These are phyloP conservation scores for Trifolium pratense DNA, from an alignment of 306 rosid species.

Conservation along the genomic window DNA sequence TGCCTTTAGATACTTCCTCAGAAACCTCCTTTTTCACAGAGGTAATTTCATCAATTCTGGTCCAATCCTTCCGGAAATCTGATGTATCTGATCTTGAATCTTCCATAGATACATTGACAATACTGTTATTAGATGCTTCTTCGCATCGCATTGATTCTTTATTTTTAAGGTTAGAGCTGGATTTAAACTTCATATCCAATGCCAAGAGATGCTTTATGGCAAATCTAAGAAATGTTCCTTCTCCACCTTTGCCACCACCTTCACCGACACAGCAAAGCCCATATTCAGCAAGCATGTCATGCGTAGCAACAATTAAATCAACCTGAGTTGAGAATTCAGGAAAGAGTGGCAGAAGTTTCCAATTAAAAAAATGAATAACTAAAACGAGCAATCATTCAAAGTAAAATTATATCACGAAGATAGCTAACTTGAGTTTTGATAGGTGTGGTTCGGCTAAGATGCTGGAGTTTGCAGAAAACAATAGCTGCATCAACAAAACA, in stretches of 20 bases:
- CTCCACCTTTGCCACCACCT: conserved; percentile 81
- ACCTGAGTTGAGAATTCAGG: conserved; percentile 60
- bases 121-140: conserved; percentile 57
- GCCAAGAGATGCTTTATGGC: conserved; percentile 93
- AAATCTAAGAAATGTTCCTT: conserved; percentile 93
- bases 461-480: conserved; percentile 94
- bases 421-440: conserved; percentile 77
- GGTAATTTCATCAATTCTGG: conserved; percentile 53
- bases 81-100: conserved; percentile 53
- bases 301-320: conserved; percentile 91
- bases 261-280: conserved; percentile 93
- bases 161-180: conserved; percentile 53
- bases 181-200: conserved; percentile 89
- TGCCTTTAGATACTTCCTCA: conserved; percentile 51
- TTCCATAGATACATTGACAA: conserved; percentile 52
- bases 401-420: conserved; percentile 39
- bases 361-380: conserved; percentile 25
- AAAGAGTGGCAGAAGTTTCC: conserved; percentile 32
- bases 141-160: conserved; percentile 58
- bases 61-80: conserved; percentile 54
- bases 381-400: conserved; percentile 39
- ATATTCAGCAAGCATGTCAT: conserved; percentile 90
- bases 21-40: conserved; percentile 50
- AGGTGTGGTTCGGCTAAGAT: conserved; percentile 62
- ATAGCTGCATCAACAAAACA: conserved; percentile 86